These are phyloP conservation scores for Salix caprea DNA, from an alignment of 345 rosid species.

Conservation along the genomic window DNA sequence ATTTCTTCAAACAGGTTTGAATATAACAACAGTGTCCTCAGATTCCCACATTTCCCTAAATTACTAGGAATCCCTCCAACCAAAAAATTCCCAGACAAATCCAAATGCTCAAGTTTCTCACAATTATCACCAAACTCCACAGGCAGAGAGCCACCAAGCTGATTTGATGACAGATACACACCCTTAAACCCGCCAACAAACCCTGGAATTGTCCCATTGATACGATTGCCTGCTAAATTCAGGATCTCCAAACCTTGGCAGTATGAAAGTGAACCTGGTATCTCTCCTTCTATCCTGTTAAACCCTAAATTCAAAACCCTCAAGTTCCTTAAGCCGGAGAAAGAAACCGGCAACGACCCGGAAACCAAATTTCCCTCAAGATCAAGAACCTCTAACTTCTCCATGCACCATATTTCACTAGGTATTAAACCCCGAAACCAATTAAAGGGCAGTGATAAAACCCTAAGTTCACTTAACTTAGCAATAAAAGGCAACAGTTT, in stretches of 20 bases:
- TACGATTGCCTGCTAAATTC: conserved; percentile 68
- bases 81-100: conserved; percentile 73
- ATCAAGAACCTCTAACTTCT: conserved; percentile 81
- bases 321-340: conserved; percentile 48
- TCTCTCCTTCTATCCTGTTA: conserved; percentile 56
- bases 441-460: conserved; percentile 76
- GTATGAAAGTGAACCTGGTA: conserved; percentile 43
- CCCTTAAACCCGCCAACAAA: conserved; percentile 59
- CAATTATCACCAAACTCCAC: conserved; percentile 59
- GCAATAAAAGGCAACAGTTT: conserved; percentile 47
- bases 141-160: conserved; percentile 59
- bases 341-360: conserved; percentile 47
- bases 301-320: conserved; percentile 78
- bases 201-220: conserved; percentile 68
- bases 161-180: conserved; percentile 58
- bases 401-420: conserved; percentile 65
- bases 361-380: conserved; percentile 63
- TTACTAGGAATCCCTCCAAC: conserved; percentile 59
- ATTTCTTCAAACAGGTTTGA: conserved; percentile 72
- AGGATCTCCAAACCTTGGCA: conserved; percentile 46
- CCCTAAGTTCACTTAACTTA: conserved; percentile 56
- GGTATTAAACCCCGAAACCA: conserved; percentile 65
- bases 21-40: conserved; percentile 63
- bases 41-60: conserved; percentile 56
- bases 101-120: conserved; percentile 75